Evolutionary conservation across 1,139 yeast species (phyloP).

Genomic region (Diutina siamensis): DNA sequence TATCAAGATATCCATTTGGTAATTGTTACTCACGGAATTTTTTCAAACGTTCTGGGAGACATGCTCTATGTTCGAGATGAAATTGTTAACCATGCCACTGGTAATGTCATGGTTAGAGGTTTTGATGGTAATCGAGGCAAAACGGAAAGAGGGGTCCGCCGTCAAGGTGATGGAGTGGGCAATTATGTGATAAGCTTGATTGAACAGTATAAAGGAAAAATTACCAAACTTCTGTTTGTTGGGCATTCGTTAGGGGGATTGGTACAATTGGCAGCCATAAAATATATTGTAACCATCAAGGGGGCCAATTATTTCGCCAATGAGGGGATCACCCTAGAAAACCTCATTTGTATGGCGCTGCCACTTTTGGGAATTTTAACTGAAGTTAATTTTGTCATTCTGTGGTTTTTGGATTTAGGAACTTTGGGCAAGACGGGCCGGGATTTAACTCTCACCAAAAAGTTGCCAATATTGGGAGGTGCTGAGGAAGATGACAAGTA

Average conservation of each 20-base stretch:
- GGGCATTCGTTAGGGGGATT: conserved; percentile 19
- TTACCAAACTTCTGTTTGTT: conserved; percentile 15
- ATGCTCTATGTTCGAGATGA: conserved; percentile 17
- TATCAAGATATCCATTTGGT: conserved; percentile 14
- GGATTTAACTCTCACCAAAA: conserved; percentile 16
- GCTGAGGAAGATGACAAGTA: neutral
- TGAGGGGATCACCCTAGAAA: conserved; percentile 12
- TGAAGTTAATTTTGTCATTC: conserved; percentile 16
- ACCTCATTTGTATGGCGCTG: conserved; percentile 17
- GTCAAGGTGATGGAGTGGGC: conserved; percentile 13
- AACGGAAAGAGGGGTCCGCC: conserved; percentile 17
- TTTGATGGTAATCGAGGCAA: conserved; percentile 17
- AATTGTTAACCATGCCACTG: conserved; percentile 10
- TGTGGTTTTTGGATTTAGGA: conserved; percentile 18
- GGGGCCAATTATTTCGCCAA: conserved; percentile 13
- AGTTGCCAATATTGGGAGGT: conserved; percentile 6
- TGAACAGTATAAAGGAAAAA: conserved; percentile 8
- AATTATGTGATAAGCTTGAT: conserved; percentile 11
- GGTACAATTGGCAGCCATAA: conserved; percentile 17
- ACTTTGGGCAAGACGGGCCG: conserved; percentile 19
- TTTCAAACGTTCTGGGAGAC: conserved; percentile 17
- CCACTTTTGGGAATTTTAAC: conserved; percentile 17
- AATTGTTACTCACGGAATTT: conserved; percentile 16
- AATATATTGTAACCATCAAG: conserved; percentile 13
- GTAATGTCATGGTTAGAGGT: conserved; percentile 16